Percentiles rank a stretch among this genome's conserved stretches.
Evolutionary conservation across 2,329 filamentous ascomycete species (phyloP).

Genomic region (Lojkania enalia): DNA sequence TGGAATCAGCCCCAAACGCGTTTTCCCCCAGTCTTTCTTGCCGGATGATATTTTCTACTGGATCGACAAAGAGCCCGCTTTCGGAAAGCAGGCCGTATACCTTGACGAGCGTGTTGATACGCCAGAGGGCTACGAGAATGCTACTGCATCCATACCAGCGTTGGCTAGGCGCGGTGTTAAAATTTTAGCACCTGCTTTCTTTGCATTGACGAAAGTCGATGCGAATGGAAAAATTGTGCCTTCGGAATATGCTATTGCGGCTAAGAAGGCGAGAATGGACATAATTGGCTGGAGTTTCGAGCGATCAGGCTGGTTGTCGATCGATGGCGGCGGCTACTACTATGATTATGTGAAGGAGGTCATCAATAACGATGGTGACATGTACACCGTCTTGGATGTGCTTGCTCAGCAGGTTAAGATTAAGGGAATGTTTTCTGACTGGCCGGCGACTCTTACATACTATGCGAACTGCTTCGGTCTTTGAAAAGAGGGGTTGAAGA

Average conservation of each 20-base stretch:
- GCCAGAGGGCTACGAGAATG: constrained; percentile 54
- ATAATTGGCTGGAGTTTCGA: constrained; percentile 72
- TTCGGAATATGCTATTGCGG: constrained; percentile 63
- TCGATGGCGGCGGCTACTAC: constrained; percentile 52
- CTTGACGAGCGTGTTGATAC: constrained; percentile 63
- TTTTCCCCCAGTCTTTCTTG: constrained; percentile 66
- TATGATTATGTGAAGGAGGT: constrained; percentile 51
- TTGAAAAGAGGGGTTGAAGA: no score
- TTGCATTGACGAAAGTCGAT: constrained; percentile 61
- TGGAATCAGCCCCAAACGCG: constrained; percentile 44
- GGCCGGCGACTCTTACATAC: constrained; percentile 69
- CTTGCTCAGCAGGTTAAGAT: constrained; percentile 64
- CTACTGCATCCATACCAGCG: constrained; percentile 59
- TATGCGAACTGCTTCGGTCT: constrained; percentile 70
- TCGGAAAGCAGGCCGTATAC: constrained; percentile 62
- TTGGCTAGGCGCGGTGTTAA: constrained; percentile 63
- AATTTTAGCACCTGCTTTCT: constrained; percentile 66
- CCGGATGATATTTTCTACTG: constrained; percentile 68
- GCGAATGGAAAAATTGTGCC: constrained; percentile 61
- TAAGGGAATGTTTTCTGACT: constrained; percentile 67
- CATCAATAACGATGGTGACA: constrained; percentile 65
- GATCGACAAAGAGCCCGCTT: constrained; percentile 62
- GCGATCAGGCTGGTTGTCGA: constrained; percentile 63
- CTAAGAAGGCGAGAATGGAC: constrained; percentile 63
- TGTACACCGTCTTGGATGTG: constrained; percentile 66